Base-by-base conservation (phyloP, 352 stramenopile species). In the Elongisporangium anandrum region DNA sequence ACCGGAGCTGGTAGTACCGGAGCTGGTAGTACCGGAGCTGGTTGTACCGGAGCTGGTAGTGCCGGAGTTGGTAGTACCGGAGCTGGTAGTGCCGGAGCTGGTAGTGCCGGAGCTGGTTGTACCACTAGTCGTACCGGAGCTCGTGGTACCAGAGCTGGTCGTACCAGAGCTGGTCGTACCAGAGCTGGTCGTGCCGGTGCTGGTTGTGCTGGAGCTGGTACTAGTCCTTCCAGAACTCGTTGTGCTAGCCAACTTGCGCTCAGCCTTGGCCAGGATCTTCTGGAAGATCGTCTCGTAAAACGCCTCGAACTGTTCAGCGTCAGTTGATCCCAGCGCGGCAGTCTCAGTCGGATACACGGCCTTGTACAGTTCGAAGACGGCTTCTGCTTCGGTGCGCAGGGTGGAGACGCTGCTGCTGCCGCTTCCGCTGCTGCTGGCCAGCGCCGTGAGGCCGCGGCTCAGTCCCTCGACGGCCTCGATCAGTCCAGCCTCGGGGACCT, bases 281-380 rank as follows among this genome's bases (percentile, higher is more conserved):
- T 76, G 81, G 62, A 87, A 91, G 19, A 82, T 64, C 17, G 81
- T 86, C 39, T 69, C 64, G 66, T 87, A 82, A 54, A 91, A 91
- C 60, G 71, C 66, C 15, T 81, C 65, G 56, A 85, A 80, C 66
- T 87, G 79, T 41, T 55, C 66, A 13, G 57, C 58, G 45, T 71
- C 47, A n/a, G 73, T 81, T 15, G 55, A 50, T 24, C 79, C 79
- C 75, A 72, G 85, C 41, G 67, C 64, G 17, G 61, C 63, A 19
- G 85, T 79, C 24, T 68, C 29, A 39, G 61, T 60, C 15, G 70
- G 64, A 56, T 86, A 74, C 20, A 89, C 57, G 45, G 72, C 74
- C 62, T 82, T 77, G 72, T 87, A 91, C 38, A 91, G 64, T 54
- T 85, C 79, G 63, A 88, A 91, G 8, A 91, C 60, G 29, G 79